Conservation (phyloP, 1,284 basidiomycete species). For the Ceratobasidium sp. region DNA sequence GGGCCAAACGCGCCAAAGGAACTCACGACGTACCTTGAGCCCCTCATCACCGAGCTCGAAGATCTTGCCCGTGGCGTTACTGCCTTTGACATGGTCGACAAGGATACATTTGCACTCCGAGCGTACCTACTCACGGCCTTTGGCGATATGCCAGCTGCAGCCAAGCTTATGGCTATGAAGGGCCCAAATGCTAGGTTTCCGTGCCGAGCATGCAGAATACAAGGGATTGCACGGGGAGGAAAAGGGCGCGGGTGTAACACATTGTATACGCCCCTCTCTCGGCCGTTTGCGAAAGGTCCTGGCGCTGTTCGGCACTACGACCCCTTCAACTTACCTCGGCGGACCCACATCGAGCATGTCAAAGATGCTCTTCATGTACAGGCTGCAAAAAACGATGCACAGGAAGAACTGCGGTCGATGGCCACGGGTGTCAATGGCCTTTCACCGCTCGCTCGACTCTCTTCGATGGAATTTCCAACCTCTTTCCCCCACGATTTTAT, state of each 20-base stretch:
- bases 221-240: conserved; percentile 20
- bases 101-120: conserved; percentile 39
- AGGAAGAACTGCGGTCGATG: background rate
- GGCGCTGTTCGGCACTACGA: conserved; percentile 11
- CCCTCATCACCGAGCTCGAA: conserved; percentile 43
- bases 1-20: conserved; percentile 45
- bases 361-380: background rate
- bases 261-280: conserved; percentile 38
- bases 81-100: conserved; percentile 25
- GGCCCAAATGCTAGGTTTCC: conserved; percentile 44
- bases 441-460: conserved; percentile 19
- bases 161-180: conserved; percentile 45
- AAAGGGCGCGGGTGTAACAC: background rate
- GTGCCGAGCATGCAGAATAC: conserved; percentile 44
- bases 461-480: conserved; percentile 28
- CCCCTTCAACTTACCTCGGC: conserved; percentile 13
- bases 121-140: conserved; percentile 41
- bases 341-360: conserved; percentile 1
- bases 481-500: conserved; percentile 46
- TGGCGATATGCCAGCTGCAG: conserved; percentile 45
- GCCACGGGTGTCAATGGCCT: conserved; percentile 40
- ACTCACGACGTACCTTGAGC: conserved; percentile 44
- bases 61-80: conserved; percentile 40
- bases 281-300: background rate
- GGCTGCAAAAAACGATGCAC: background rate